These are phyloP conservation scores for Chlamydomonas applanata DNA, from an alignment of 139 green algal species.

Conservation along the genomic window DNA sequence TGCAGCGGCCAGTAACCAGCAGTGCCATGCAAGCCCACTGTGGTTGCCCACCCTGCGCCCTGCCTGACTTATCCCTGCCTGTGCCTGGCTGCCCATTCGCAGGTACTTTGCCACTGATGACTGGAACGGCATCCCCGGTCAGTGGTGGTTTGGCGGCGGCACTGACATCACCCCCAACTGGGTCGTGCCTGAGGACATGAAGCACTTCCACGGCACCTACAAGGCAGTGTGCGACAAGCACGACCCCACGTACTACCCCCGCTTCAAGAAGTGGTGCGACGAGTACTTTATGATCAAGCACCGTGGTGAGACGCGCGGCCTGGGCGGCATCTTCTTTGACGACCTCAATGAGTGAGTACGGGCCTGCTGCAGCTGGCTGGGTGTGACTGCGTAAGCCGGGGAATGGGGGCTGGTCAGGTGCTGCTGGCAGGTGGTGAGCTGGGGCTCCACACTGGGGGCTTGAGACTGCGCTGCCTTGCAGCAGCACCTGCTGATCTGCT, in stretches of 20 bases:
- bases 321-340: conserved; percentile 99
- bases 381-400: neutral
- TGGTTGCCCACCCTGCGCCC: neutral
- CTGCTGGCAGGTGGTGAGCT: too few species aligned
- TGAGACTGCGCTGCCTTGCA: too few species aligned
- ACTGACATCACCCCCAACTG: conserved; percentile 98
- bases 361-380: neutral
- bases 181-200: conserved; percentile 91
- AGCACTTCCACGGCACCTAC: conserved; percentile 96
- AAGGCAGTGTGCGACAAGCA: conserved; percentile 94
- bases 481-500: too few species aligned
- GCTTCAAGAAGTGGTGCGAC: conserved; percentile 95
- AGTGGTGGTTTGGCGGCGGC: conserved; percentile 99
- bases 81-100: too few species aligned
- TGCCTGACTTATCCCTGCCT: neutral
- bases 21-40: too few species aligned
- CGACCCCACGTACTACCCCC: conserved; percentile 89
- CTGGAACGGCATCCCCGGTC: conserved; percentile 86
- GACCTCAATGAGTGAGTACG: conserved; percentile 83
- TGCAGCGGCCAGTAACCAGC: neutral
- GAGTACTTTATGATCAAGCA: conserved; percentile 99
- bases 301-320: conserved; percentile 79
- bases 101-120: conserved; percentile 98
- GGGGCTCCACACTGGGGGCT: too few species aligned
- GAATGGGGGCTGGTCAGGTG: too few species aligned